Base-by-base conservation (phyloP, 2,329 filamentous ascomycete genomes). In the Pezicula rhizophila region DNA sequence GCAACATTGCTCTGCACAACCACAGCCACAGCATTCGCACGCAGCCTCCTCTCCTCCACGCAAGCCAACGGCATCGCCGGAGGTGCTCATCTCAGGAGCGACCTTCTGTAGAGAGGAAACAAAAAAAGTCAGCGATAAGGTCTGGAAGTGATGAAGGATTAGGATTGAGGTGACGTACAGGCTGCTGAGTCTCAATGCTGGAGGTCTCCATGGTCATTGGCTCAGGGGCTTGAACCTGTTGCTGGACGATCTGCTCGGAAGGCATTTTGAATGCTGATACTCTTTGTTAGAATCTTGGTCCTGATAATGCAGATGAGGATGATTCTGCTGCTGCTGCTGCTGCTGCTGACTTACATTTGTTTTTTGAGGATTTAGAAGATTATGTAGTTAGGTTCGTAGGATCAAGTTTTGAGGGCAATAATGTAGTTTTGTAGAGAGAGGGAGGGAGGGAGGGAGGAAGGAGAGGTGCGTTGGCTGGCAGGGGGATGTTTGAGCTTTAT, bases 201-300 rank as follows among this genome's bases (percentile, higher is more conserved):
- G 39, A 42, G 40, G 52, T 52, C 33, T 46, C 46, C 34, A 53
- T 48, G 38, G 53, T 56, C 60, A 62, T 63, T 17, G 58, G 56
- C 55, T 58, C 55, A 15, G 57, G 47, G 46, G 55, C 56, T 52
- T 61, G 57, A 35, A 57, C 42, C 47, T 61, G 60, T 50, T 62
- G 60, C 17, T 59, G 54, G 47, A 57, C 48, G 42, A 59, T 39
- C 43, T 54, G 53, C 48, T 53, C 49, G 52, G 52, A 48, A 58
- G 60, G 57, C 60, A 62, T 62, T 26, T 38, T 34, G 20, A 11
- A 45, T 15, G 20, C 18, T 20, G 15, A 7, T 42, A 5, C 14
- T 28, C 20, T 7, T 7, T 42, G 8, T 23, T 28, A 23, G 40
- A n/a, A 42, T 42, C n/a, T 2, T n/a, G 20, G 20, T n/a, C 4